phyloP scores from a whole-genome alignment of 371 early-diverging fungal genomes.

The Circinella minor region DNA sequence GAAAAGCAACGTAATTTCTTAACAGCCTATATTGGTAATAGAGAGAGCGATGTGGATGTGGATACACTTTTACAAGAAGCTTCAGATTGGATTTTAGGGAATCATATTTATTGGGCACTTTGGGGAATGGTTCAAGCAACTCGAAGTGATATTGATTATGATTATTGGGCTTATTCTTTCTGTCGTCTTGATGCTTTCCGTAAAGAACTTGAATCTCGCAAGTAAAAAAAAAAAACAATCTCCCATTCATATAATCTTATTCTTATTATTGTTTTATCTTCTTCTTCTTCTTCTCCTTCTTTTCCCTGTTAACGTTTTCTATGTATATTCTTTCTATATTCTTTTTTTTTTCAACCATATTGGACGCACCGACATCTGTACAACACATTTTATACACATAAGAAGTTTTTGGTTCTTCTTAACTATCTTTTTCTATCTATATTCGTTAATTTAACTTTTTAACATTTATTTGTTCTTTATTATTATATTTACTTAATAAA shows the following conservation, averaged over 20 bases:
- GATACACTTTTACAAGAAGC: conserved; percentile 45
- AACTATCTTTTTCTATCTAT: too few species aligned
- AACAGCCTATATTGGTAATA: conserved; percentile 58
- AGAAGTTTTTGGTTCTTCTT: too few species aligned
- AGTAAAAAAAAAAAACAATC: too few species aligned
- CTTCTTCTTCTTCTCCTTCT: too few species aligned
- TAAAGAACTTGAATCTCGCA: conserved; percentile 12
- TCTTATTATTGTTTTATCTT: background rate
- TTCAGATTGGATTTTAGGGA: conserved; percentile 59
- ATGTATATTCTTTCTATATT: too few species aligned
- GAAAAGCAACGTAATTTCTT: conserved; percentile 67
- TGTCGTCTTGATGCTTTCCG: conserved; percentile 65
- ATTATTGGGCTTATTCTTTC: conserved; percentile 75
- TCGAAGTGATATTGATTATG: conserved; percentile 82
- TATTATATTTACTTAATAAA: too few species aligned
- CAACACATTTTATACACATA: too few species aligned
- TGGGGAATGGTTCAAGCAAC: conserved; percentile 84
- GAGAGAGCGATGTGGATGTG: conserved; percentile 11
- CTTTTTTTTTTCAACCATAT: too few species aligned
- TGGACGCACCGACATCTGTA: too few species aligned
- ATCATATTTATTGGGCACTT: conserved; percentile 82
- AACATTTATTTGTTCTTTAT: too few species aligned
- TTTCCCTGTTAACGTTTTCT: too few species aligned
- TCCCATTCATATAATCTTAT: background rate
- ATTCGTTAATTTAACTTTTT: too few species aligned